Conservation (phyloP, 2,329 filamentous ascomycete genomes). For the Fusarium domesticum region DNA sequence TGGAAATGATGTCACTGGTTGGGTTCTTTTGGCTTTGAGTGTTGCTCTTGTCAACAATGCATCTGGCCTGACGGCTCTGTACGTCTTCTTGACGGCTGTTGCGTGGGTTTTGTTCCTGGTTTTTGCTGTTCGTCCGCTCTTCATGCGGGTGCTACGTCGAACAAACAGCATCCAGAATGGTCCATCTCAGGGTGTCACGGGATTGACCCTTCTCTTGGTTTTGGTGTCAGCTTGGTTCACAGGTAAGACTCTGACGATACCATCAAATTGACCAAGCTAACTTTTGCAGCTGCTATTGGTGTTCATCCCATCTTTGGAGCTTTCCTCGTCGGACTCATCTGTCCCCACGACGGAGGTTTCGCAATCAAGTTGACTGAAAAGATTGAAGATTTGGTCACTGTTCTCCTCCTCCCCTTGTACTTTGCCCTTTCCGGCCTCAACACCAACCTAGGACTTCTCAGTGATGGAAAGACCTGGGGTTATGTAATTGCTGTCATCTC, state of each 20-base stretch:
- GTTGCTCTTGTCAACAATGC: constrained; percentile 89
- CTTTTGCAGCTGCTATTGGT: constrained; percentile 62
- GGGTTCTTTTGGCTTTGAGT: constrained; percentile 89
- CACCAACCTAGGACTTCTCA: constrained; percentile 80
- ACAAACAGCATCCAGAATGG: constrained; percentile 82
- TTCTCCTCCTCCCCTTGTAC: constrained; percentile 84
- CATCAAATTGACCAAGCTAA: background rate
- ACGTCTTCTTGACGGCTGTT: constrained; percentile 71
- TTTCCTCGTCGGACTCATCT: constrained; percentile 85
- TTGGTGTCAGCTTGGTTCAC: constrained; percentile 84
- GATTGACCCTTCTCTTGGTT: constrained; percentile 75
- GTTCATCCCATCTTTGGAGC: constrained; percentile 93
- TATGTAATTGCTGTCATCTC: constrained; percentile 82
- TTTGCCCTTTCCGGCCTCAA: constrained; percentile 89
- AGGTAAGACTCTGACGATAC: constrained; percentile 31
- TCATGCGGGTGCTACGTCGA: constrained; percentile 69
- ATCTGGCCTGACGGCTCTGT: constrained; percentile 78
- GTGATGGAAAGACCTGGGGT: constrained; percentile 80
- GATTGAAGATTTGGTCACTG: constrained; percentile 84
- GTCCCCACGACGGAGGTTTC: constrained; percentile 85
- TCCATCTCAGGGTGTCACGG: constrained; percentile 80
- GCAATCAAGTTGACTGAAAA: constrained; percentile 91
- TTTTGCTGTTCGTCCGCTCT: constrained; percentile 68
- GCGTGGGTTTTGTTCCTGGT: constrained; percentile 76
- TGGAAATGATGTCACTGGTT: constrained; percentile 73